Base-by-base conservation (phyloP, 371 early-diverging fungal species). In the Zychaea mexicana region DNA sequence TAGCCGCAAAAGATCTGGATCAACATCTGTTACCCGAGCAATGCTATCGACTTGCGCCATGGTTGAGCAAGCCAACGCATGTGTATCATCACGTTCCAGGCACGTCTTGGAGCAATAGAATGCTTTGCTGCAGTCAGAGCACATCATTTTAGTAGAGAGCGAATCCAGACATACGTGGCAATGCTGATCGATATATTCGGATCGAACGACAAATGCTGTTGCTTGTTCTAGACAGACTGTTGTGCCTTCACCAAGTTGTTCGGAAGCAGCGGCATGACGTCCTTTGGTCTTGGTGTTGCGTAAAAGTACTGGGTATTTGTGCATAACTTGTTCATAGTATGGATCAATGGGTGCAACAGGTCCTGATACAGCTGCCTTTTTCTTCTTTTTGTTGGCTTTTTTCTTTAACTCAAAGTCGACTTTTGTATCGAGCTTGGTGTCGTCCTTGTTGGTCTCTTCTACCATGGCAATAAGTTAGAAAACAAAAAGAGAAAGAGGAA, bases 71-170 rank as follows among this genome's bases (percentile, higher is more conserved):
- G 84, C 82, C 30, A 78, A 64, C 10, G 52, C 55, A 71, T 90
- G 90, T 4, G 56, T 59, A 21, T 70, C 69, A 57, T 88, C 85
- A 3, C 64, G 68, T 42, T 73, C 69, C 47, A 77, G 68, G 70
- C 91, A 90, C 7, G 36, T 64, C 26, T 84, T 61, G 7, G 88
- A 85, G 73, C 91, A 90, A 67, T 90, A 90, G 39, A 77, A 84
- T 0, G 78, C 68, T 66, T 78, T 79, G 52, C 73, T 66, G 70
- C 91, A 90, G 49, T 76, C 67, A 21, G 56, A 59, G 63, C 90
- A 90, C 67, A 77, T 70, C 68, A 67, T 69, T 71, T 57, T 72
- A 58, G 70, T 77, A 53, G 55, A 33, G 54, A 88, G 68, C 13
- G 69, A 45, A n/a, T 61, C 61, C 22, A 86, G 70, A 70, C 90